Evolutionary conservation across 2,329 filamentous ascomycete genomes (phyloP).

Genomic region (Penicillium hesseltinei): DNA sequence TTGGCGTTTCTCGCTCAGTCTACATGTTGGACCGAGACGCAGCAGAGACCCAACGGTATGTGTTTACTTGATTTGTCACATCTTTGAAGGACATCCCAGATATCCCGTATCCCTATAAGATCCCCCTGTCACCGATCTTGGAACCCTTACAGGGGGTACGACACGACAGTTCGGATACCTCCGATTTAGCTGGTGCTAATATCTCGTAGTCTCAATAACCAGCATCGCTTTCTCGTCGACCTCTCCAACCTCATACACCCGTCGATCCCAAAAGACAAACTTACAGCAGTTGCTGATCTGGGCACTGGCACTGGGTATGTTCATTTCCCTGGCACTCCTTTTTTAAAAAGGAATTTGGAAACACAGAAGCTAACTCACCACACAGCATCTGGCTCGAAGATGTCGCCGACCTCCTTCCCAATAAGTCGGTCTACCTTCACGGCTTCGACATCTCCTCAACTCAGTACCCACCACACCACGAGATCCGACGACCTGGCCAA

Average conservation of each 20-base stretch:
- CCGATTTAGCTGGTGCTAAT: not conserved
- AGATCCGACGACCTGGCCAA: constrained; percentile 14
- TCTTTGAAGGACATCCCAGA: not conserved
- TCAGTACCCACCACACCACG: constrained; percentile 24
- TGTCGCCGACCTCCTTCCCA: constrained; percentile 7
- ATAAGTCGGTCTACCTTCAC: constrained; percentile 18
- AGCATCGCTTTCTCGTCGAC: constrained; percentile 26
- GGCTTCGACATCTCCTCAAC: constrained; percentile 34
- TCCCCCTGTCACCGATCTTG: not conserved
- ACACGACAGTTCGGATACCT: not conserved
- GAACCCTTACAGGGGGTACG: not conserved
- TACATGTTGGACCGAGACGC: constrained; percentile 24
- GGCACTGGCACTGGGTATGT: constrained; percentile 33
- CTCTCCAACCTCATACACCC: constrained; percentile 25
- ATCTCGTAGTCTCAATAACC: constrained; percentile 21
- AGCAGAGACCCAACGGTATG: constrained; percentile 24
- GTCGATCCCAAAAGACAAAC: constrained; percentile 21
- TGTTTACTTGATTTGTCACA: not conserved
- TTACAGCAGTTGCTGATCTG: constrained; percentile 26
- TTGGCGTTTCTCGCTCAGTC: constrained; percentile 1
- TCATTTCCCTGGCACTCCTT: not conserved
- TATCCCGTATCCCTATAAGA: not conserved
- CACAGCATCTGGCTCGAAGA: constrained; percentile 28
- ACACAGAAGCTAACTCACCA: not conserved
- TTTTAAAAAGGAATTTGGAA: too few species aligned